phyloP scores from a whole-genome alignment of 2,329 filamentous ascomycete genomes.

The Neonectria ditissima region DNA sequence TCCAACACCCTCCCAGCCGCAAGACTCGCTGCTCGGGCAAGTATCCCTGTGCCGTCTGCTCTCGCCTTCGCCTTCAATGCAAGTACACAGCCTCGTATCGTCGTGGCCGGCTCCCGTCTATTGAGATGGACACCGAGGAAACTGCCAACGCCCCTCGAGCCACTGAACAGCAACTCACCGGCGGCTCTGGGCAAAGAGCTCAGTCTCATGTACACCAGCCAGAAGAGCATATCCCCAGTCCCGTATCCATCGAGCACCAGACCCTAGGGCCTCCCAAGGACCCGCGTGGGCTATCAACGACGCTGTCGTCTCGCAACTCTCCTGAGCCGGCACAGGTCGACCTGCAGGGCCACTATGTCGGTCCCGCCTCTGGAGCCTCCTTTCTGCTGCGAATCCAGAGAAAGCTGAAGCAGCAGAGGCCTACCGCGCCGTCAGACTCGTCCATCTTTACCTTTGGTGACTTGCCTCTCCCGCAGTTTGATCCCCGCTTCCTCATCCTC shows the following conservation, averaged over 20 bases:
- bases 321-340: slow-evolving; percentile 32
- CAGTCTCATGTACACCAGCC: slow-evolving; percentile 11
- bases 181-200: background rate
- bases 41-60: slow-evolving; percentile 40
- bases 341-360: slow-evolving; percentile 36
- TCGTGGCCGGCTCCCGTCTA: slow-evolving; percentile 39
- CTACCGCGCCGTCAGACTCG: slow-evolving; percentile 53
- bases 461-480: slow-evolving; percentile 55
- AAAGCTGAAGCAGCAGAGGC: slow-evolving; percentile 54
- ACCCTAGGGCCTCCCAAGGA: slow-evolving; percentile 14
- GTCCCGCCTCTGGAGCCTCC: slow-evolving; percentile 34
- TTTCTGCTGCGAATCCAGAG: slow-evolving; percentile 42
- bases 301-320: slow-evolving; percentile 36
- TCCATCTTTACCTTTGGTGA: slow-evolving; percentile 63
- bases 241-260: slow-evolving; percentile 25
- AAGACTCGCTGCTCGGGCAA: slow-evolving; percentile 44
- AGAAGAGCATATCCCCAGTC: slow-evolving; percentile 29
- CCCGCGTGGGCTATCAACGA: background rate
- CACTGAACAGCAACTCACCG: slow-evolving; percentile 14
- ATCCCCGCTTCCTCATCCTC: slow-evolving; percentile 52
- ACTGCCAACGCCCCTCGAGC: slow-evolving; percentile 1
- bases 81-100: slow-evolving; percentile 41
- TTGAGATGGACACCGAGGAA: slow-evolving; percentile 35
- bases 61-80: slow-evolving; percentile 38
- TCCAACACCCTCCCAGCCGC: slow-evolving; percentile 24